Evolutionary conservation across 2,329 filamentous ascomycete species (phyloP), one percentile per base, ranked within the genome.

Genomic region (Monosporascus sp.): DNA sequence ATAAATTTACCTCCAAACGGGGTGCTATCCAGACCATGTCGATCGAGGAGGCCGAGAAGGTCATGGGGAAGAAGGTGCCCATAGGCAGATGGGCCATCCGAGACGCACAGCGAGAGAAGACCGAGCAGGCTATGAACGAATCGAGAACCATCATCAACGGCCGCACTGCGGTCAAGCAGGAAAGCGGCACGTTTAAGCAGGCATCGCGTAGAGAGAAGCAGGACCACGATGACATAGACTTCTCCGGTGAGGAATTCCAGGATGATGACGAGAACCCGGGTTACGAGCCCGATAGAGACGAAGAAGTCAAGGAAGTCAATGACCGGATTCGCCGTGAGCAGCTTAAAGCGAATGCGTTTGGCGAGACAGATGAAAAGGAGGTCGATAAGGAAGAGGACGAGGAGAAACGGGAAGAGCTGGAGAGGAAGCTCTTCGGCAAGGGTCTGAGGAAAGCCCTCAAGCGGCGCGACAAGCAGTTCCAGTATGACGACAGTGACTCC

Each of bases 331-430:
- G 88, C 60, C 82, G 86, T 53, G 88, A 92, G 64, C 91, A 95
- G 69, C 78, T 95, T n/a, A 85, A 85, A 50, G 93, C 93, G 8
- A 96, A 96, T 64, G 76, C 94, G 2, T 96, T 96, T 62, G 83
- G 83, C 45, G 79, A 84, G 14, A 82, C 78, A 37, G 79, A 87
- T 61, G 88, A 95, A 64, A 74, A 82, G 45, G 83, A 87, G 65
- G 82, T 91, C 5, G 87, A 92, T 63, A 82, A 86, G 59, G 86
- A 94, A 57, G 79, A 90, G 58, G 81, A 88, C 58, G 85, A 89
- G 63, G 73, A 86, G 61, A 74, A 82, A 61, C 82, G 85, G 64
- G 87, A 89, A 60, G 86, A 87, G 59, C 80, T 89, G 54, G 78
- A 84, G 55, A 77, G 84, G 57, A 88, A 85, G 68, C 82, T 84